Evolutionary conservation across 805 yeast genomes (phyloP), one percentile per base, ranked within the genome.

Genomic region (Spathaspora arborariae): DNA sequence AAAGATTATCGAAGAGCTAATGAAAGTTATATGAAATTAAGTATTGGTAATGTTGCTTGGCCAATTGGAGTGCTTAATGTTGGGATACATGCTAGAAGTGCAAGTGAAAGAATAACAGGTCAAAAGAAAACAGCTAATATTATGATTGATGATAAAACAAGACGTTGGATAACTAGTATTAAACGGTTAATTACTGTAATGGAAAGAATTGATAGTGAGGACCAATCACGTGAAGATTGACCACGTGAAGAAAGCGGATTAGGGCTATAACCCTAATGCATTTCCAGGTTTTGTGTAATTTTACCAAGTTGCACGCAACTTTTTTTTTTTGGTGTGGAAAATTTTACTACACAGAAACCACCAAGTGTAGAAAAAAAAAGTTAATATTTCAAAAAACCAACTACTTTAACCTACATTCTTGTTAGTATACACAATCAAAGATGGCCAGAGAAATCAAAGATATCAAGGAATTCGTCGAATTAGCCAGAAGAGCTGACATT

Each of bases 391-490:
- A 30, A 30, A 30, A 30, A 30, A 30, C 8, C 8, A 24, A 24
- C 27, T 13, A 10, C 35, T 30, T 10, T 3, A 30, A 16, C 18
- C n/a, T 30, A 30, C 35, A 13, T 30, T 13, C 10, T 9, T 35
- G 5, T n/a, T 20, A 37, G 19, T 37, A 20, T 15, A 37, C 40
- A 20, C 27, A 37, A 20, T 37, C 40, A 30, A 40, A 40, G 36
- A 51, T 51, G 54, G 54, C 54, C 42, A 48, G 70, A 69, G 95
- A 92, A 83, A 86, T 94, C 72, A 88, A 88, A 70, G 97, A 91
- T 76, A 90, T 94, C 81, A 94, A 94, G 79, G 87, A 88, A 79
- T 90, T 94, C 80, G 88, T 94, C 75, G 96, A 88, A 80, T 84
- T 90, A 75, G 89, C 94, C 72, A 85, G 90, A 83, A 85, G 97